Base-by-base conservation (phyloP, 108 stramenopile genomes). In the Conticribra weissflogii region DNA sequence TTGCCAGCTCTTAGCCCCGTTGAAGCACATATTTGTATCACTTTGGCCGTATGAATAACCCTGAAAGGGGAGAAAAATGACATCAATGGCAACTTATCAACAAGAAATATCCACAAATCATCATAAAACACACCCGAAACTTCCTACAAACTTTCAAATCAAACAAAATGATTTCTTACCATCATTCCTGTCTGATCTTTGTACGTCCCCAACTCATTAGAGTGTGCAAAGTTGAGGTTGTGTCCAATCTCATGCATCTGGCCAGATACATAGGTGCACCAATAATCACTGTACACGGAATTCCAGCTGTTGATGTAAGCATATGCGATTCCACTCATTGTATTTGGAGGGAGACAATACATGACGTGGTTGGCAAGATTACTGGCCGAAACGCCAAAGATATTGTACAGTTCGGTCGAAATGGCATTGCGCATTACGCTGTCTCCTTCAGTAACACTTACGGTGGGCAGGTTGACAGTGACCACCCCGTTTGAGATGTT, bases 231-330 rank as follows among this genome's bases (percentile, higher is more conserved):
- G 24, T 64, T 58, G 23, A 89, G 50, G 50, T 84, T 84, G 56
- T 71, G 51, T 50, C 75, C 83, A 49, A 91, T 34, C 74, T 91
- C 90, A 57, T 91, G 90, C 66, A 91, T 72, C 48, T 82, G 81
- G 27, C 49, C 58, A 0, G 74, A 74, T 2, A 80, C 41, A 41
- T 71, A 81, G 32, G 50, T 66, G 59, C 90, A 91, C 84, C 81
- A 84, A 0, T 83, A 3, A 48, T 88, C 48, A 58, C 78, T 86
- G 71, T 79, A 91, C 19, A 87, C 85, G 9, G 79, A 76, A n/a
- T 68, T 44, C 66, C 66, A 83, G 5, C 34, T 33, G 60, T 84
- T 78, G 57, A 86, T 72, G 51, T 81, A 73, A 2, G 83, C 88
- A 57, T 76, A 85, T 8, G 76, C 84, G 29, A 84, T 69, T 65